Conservation (phyloP, 83 land plant species). For the Picea abies region DNA sequence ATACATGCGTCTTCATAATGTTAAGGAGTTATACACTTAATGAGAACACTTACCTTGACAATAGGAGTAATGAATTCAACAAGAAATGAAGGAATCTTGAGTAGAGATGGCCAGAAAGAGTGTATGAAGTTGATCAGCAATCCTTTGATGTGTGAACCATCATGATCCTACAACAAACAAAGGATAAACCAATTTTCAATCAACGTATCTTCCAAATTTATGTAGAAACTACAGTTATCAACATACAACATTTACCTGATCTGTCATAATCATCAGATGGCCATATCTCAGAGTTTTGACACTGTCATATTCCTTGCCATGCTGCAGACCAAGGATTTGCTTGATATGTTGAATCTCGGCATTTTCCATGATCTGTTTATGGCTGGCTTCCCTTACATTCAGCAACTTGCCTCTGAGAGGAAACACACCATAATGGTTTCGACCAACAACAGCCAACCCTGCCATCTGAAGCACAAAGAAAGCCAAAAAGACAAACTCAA, state of each 20-base stretch:
- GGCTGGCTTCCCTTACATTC: conserved; percentile 93
- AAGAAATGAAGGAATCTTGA: conserved; percentile 87
- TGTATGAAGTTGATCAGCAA: conserved; percentile 95
- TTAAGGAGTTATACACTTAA: too few relatives aligned
- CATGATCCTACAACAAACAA: conserved; percentile 81
- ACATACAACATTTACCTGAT: conserved; percentile 64
- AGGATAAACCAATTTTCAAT: not conserved
- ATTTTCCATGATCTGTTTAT: conserved; percentile 82
- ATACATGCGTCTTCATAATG: not conserved
- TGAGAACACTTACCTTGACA: not conserved
- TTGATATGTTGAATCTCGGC: conserved; percentile 86
- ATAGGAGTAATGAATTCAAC: conserved; percentile 97
- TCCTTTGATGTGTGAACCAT: conserved; percentile 99
- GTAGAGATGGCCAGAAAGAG: conserved; percentile 94
- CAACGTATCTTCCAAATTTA: not conserved
- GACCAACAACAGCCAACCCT: conserved; percentile 90
- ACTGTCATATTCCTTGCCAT: conserved; percentile 77
- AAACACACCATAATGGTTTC: conserved; percentile 88
- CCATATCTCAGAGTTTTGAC: conserved; percentile 91
- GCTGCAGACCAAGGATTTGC: conserved; percentile 91
- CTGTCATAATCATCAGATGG: conserved; percentile 99
- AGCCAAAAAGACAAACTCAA: not conserved
- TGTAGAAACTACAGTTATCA: not conserved
- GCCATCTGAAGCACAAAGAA: conserved; percentile 64
- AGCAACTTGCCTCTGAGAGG: conserved; percentile 95